Evolutionary conservation across 306 rosid species (phyloP).

Genomic region (Prinsepia uniflora): DNA sequence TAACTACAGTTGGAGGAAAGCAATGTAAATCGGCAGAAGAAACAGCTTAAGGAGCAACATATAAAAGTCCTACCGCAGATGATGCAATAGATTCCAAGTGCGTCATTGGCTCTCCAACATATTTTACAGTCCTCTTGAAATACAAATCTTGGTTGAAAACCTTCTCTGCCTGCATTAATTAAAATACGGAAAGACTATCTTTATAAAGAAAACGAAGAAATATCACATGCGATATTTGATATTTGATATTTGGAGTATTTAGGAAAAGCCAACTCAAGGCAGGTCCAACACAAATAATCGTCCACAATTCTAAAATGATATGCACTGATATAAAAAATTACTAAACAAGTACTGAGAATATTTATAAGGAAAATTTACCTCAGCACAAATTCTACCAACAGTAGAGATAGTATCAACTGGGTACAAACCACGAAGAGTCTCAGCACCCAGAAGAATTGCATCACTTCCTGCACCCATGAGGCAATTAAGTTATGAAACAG

Average conservation of each 20-base stretch:
- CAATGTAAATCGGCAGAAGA: not conserved
- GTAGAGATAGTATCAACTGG: constrained; percentile 94
- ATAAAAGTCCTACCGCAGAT: constrained; percentile 59
- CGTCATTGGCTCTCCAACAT: constrained; percentile 96
- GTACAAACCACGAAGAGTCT: constrained; percentile 93
- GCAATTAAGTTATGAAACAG: constrained; percentile 19
- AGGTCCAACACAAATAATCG: not conserved
- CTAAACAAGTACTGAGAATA: not conserved
- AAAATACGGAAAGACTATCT: constrained; percentile 15
- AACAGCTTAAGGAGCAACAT: not conserved
- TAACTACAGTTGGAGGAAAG: constrained; percentile 18
- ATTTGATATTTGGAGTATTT: not conserved
- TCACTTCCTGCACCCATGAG: constrained; percentile 70
- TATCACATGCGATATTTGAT: not conserved
- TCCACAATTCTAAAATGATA: not conserved
- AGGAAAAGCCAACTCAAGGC: not conserved
- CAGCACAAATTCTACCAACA: constrained; percentile 89
- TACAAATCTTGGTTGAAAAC: constrained; percentile 96
- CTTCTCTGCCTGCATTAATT: constrained; percentile 77
- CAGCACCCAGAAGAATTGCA: constrained; percentile 97
- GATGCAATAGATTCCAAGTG: constrained; percentile 99
- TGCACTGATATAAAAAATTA: not conserved
- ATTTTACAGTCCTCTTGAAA: constrained; percentile 87
- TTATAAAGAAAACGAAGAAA: not conserved
- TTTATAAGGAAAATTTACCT: constrained; percentile 41